Base-by-base conservation (phyloP, 2,329 filamentous ascomycete species). In the Harringtonia aguacate region DNA sequence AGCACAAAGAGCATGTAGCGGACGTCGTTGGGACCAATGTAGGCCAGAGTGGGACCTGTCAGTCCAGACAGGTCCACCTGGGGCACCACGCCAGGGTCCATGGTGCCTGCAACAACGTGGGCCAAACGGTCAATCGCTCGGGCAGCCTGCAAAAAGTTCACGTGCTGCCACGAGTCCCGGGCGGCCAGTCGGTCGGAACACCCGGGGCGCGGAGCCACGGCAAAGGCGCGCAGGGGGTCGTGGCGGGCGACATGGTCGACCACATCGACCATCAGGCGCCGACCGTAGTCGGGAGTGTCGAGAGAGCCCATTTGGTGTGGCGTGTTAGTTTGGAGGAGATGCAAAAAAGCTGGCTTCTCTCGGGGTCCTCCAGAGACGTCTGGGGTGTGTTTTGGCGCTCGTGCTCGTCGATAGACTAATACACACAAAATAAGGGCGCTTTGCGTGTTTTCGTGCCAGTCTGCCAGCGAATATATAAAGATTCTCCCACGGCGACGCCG, bases 21-120 rank as follows among this genome's bases (percentile, higher is more conserved):
- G 3, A 53, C 43, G 42, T 58, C 56, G 45, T 48, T 58, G 39
- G 63, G 65, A 1, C 66, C 69, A 36, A 70, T 60, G 50, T 69
- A 72, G 9, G 65, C 63, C 27, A 72, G 56, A 0, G 64, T 69
- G 2, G 61, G 63, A 61, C 9, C 31, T 10, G 14, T 17, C 22
- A 4, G n/a, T 20, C 15, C 10, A 17, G 8, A 8, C 14, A 17
- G 29, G 39, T 14, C 7, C 30, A n/a, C 22, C n/a, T n/a, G 12
- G 13, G 15, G n/a, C 8, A 17, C 9, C 10, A 24, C 20, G 34
- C 17, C 31, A n/a, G 5, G 8, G n/a, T 31, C 18, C 40, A n/a
- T 3, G 10, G 42, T 8, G n/a, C 10, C 8, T 4, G n/a, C 17
- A 6, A 48, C 22, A 4, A 22, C 14, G 30, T 39, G 33, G 2